These are phyloP conservation scores for Boletus rubescentipes DNA, from an alignment of 768 basidiomycete genomes.

Conservation along the genomic window DNA sequence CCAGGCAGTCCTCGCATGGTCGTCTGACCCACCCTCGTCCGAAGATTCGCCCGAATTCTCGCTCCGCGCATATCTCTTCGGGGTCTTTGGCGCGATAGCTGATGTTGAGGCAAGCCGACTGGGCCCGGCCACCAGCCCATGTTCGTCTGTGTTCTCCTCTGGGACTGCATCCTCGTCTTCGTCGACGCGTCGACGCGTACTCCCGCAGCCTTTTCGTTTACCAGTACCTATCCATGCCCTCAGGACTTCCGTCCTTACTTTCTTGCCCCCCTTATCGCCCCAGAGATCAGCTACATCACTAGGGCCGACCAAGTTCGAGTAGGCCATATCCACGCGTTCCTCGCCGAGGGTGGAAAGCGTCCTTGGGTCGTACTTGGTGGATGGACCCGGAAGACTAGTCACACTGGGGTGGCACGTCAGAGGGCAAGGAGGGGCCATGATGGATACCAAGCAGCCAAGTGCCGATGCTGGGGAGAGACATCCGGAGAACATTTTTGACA, in stretches of 20 bases:
- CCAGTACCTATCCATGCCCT: slow-evolving; percentile 41
- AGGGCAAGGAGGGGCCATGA: slow-evolving; percentile 26
- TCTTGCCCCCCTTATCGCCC: slow-evolving; percentile 49
- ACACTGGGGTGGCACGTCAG: slow-evolving; percentile 13
- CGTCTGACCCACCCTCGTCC: slow-evolving; percentile 43
- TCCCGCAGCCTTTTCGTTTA: slow-evolving; percentile 35
- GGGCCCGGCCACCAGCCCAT: not conserved
- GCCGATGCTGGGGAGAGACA: slow-evolving; percentile 39
- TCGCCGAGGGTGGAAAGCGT: slow-evolving; percentile 2
- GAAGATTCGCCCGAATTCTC: slow-evolving; percentile 46
- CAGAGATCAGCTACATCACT: slow-evolving; percentile 51
- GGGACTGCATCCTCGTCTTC: slow-evolving; percentile 7
- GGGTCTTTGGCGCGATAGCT: not conserved
- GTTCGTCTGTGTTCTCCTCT: not conserved
- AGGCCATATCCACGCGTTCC: slow-evolving; percentile 45
- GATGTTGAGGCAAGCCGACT: not conserved
- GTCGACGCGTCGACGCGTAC: slow-evolving; percentile 28
- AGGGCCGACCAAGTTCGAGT: slow-evolving; percentile 68
- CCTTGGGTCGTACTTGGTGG: slow-evolving; percentile 1
- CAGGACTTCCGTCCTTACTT: slow-evolving; percentile 45
- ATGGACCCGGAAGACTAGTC: slow-evolving; percentile 23
- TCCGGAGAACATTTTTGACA: slow-evolving; percentile 65
- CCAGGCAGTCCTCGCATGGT: slow-evolving; percentile 57
- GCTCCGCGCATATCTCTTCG: slow-evolving; percentile 20
- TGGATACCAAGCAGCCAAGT: slow-evolving; percentile 9